Base-by-base conservation (phyloP, 768 basidiomycete species). In the Candolleomyces aberdarensis region DNA sequence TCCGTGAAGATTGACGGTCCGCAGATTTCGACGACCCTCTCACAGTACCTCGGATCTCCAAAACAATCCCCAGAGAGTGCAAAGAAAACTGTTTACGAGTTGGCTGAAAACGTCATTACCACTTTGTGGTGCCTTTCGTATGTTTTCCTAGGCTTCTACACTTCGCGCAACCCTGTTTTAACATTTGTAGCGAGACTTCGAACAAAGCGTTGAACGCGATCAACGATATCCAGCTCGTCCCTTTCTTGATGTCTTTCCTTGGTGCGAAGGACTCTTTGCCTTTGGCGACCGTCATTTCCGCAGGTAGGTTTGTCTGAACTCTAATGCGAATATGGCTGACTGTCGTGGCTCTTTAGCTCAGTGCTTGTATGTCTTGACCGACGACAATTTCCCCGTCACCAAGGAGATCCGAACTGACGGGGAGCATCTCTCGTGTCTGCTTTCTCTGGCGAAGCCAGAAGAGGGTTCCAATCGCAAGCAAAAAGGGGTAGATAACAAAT, bases 111-210 rank as follows among this genome's bases (percentile, higher is more conserved):
- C 71, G 86, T 96, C 43, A 91, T 97, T 65, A 96, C 95, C 5
- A 85, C 90, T 15, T 72, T 98, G 26, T 97, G 96, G 96, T 96
- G 94, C 75, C 80, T 98, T 64, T 93, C 93, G 89, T 96, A 80
- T 84, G 92, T 86, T 17, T 11, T 50, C 48, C 39, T 48, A 52
- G 50, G 36, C 29, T 15, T 3, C 8, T 29, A 2, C 17, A 13
- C 49, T 15, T 54, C 6, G 0, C 13, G 55, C 13, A 43, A 29
- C 32, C 31, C 32, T 20, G 31, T 56, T 67, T 74, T 69, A 77
- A 72, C 63, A 70, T 70, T 65, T 65, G 67, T 75, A 85, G 94
- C 71, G 94, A 96, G 80, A 94, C 93, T 0, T 95, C 94, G 57
- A 93, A 94, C 74, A 96, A 96, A 77, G 93, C 94, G 5, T 78